Base-by-base conservation (phyloP, 1,284 basidiomycete genomes). In the Microbotryum silenes-acaulis region DNA sequence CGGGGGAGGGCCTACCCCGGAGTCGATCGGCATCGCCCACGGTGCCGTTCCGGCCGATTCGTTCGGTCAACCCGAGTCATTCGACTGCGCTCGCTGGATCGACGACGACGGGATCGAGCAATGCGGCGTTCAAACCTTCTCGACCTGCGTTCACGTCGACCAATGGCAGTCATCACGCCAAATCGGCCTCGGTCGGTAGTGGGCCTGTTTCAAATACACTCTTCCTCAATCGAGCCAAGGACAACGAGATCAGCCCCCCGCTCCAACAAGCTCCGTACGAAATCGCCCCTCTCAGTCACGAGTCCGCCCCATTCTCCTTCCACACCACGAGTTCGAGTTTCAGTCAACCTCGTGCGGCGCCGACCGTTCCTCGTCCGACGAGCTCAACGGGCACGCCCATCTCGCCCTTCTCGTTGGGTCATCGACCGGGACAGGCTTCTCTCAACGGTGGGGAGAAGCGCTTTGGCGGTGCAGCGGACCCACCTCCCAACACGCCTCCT, bases 171-270 rank as follows among this genome's bases (percentile, higher is more conserved):
- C 31, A 3, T 25, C 42, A 20, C 7, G 52, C 23, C 31, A 50
- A 6, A 48, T 53, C 2, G 37, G 37, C 37, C 37, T 42, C 37
- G 37, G 37, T 42, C 12, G 37, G 37, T 18, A 42, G 37, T 42
- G 63, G 61, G 16, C 66, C 62, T 56, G 66, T 67, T 46, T 56
- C 63, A 20, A 61, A 58, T 1, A 65, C 66, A 4, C 63, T 63
- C 9, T 67, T 67, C 56, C 51, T 58, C 37, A 45, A 18, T 9
- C 23, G 29, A n/a, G 20, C 48, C 12, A n/a, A 42, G 12, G 37
- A 42, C 37, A 18, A 12, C 6, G 37, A 42, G 16, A 25, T 21
- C 31, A 46, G 21, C n/a, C 63, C 63, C n/a, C 61, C 62, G 14
- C 60, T 66, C 18, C 54, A 45, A 20, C 61, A 63, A 20, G 65